Conservation (phyloP, 805 yeast genomes). For the Kuraishia cidri region DNA sequence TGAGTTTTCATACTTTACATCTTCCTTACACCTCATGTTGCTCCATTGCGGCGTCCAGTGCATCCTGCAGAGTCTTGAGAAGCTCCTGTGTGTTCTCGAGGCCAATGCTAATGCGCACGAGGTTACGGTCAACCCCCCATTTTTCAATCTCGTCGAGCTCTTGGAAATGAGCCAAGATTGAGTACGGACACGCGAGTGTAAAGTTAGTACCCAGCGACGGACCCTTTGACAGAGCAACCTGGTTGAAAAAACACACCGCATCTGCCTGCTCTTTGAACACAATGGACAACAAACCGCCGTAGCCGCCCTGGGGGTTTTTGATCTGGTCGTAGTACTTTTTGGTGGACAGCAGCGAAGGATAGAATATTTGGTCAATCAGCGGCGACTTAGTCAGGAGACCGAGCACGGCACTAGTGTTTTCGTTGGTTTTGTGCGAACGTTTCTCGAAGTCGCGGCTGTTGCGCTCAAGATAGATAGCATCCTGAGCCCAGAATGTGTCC, state of each 20-base stretch:
- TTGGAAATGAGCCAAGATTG: slow-evolving; percentile 75
- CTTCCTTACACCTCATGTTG: slow-evolving; percentile 21
- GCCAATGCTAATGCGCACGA: slow-evolving; percentile 81
- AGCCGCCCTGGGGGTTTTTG: slow-evolving; percentile 68
- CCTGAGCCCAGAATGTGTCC: slow-evolving; percentile 88
- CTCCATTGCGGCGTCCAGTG: slow-evolving; percentile 35
- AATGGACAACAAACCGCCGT: slow-evolving; percentile 79
- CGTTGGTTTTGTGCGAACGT: slow-evolving; percentile 50
- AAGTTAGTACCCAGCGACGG: slow-evolving; percentile 89
- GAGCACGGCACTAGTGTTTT: slow-evolving; percentile 45
- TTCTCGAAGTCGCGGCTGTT: slow-evolving; percentile 82
- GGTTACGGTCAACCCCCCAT: slow-evolving; percentile 75
- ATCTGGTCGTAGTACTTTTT: slow-evolving; percentile 62
- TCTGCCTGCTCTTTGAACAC: slow-evolving; percentile 54
- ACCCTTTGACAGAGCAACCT: slow-evolving; percentile 67
- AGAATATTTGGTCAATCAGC: slow-evolving; percentile 55
- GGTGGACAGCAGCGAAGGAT: slow-evolving; percentile 55
- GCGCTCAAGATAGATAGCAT: slow-evolving; percentile 84
- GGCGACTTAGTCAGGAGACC: slow-evolving; percentile 39
- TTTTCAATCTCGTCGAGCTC: slow-evolving; percentile 73
- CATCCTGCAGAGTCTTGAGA: slow-evolving; percentile 35
- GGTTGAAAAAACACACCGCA: slow-evolving; percentile 70
- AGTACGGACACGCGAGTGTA: slow-evolving; percentile 83
- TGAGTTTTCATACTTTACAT: too few relatives aligned
- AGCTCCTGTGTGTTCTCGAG: slow-evolving; percentile 64